Percentiles rank a stretch among this genome's conserved stretches.
Conservation (phyloP, 257 asterid genomes). For the Datura wrightii region DNA sequence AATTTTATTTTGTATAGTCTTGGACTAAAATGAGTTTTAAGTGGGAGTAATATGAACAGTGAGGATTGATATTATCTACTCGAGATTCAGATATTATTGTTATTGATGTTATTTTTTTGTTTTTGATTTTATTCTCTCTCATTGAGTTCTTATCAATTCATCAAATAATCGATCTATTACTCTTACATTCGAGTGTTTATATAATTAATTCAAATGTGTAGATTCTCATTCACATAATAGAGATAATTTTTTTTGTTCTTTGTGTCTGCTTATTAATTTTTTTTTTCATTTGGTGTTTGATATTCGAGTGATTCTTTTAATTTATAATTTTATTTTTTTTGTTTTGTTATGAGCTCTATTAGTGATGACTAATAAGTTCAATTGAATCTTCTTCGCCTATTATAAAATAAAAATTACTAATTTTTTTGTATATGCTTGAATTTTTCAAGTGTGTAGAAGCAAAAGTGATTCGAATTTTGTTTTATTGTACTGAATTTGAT, state of each 20-base stretch:
- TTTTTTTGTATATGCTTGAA: no score
- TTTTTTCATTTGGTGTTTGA: neutral
- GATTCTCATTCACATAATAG: neutral
- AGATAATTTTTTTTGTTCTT: neutral
- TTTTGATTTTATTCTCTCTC: neutral
- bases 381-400: no score
- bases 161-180: neutral
- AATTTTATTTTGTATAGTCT: neutral
- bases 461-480: neutral
- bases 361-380: no score
- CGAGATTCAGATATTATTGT: neutral
- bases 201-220: neutral
- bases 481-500: neutral
- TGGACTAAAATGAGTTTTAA: neutral
- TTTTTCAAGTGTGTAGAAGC: no score
- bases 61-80: neutral
- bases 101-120: neutral
- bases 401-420: no score
- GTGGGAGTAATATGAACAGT: accelerated
- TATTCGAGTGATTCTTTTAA: neutral
- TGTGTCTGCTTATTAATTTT: neutral
- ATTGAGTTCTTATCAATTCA: neutral
- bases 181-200: neutral
- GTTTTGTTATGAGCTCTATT: no score
- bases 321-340: neutral